Percentiles rank a stretch among this genome's conserved stretches.
Conservation (phyloP, 192 early-diverging fungal species). For the Coemansia pectinata region DNA sequence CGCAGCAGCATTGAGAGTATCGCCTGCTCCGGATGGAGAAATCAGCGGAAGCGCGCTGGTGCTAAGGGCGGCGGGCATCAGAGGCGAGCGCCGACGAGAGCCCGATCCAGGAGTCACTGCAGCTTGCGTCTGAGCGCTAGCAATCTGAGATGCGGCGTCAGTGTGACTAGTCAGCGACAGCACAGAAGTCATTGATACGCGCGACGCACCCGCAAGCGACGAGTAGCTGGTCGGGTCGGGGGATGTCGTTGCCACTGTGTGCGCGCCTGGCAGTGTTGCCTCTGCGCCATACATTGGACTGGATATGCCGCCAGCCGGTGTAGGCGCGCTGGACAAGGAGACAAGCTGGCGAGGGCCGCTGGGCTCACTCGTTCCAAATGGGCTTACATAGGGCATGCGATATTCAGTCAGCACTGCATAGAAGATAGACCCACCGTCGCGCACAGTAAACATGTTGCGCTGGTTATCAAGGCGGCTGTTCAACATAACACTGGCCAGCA, state of each 20-base stretch:
- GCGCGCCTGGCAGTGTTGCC: conserved; percentile 22
- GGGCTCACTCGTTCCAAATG: conserved; percentile 18
- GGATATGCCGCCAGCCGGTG: conserved; percentile 8
- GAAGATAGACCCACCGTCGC: conserved; percentile 45
- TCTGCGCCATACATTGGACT: conserved; percentile 22
- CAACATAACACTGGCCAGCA: conserved; percentile 49
- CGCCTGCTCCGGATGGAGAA: neutral
- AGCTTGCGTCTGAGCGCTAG: neutral
- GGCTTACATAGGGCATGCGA: conserved; percentile 36
- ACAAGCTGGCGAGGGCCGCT: neutral
- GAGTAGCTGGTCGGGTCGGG: conserved; percentile 25
- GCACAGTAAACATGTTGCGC: conserved; percentile 53
- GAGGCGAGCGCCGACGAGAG: conserved; percentile 19
- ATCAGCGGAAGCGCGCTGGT: neutral
- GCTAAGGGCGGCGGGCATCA: conserved; percentile 7
- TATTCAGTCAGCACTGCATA: conserved; percentile 35
- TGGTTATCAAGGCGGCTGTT: conserved; percentile 49
- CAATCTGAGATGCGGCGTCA: neutral
- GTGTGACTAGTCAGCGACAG: conserved; percentile 3
- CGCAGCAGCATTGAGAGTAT: neutral
- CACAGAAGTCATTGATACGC: conserved; percentile 1
- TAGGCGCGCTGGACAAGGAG: conserved; percentile 16
- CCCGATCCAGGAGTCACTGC: neutral
- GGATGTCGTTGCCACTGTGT: conserved; percentile 46
- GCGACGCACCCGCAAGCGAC: conserved; percentile 5